A percentile compares a stretch with the other conserved stretches of the same genome.
Conservation (phyloP, 768 basidiomycete species). For the Termitomyces sp. region DNA sequence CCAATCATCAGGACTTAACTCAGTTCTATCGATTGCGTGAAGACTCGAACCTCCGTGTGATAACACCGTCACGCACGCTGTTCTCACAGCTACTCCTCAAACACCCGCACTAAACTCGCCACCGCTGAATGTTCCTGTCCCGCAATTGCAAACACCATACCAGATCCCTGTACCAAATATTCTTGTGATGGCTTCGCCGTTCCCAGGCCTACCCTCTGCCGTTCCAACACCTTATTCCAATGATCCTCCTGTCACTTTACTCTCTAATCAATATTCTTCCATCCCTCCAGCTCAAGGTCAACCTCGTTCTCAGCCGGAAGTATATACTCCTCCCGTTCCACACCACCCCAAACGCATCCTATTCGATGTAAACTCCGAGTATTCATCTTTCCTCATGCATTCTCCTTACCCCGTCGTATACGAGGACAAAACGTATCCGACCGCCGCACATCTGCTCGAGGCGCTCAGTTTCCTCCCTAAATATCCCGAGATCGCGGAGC, state of each 20-base stretch:
- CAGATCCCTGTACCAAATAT: background rate
- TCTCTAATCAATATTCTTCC: background rate
- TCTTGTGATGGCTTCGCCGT: no score
- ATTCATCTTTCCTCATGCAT: slow-evolving; percentile 54
- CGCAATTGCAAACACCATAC: background rate
- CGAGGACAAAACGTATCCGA: slow-evolving; percentile 51
- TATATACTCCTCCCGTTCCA: background rate
- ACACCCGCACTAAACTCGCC: background rate
- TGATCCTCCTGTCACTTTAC: background rate
- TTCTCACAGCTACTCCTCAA: background rate
- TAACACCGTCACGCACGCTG: no score
- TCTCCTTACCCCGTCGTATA: slow-evolving; percentile 60
- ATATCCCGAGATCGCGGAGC: slow-evolving; percentile 39
- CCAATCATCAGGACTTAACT: no score
- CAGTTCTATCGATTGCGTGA: no score
- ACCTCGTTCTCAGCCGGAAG: background rate
- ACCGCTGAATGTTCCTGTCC: background rate
- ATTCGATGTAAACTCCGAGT: slow-evolving; percentile 35
- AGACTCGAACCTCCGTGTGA: no score
- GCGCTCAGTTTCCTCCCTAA: slow-evolving; percentile 60
- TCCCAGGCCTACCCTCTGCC: background rate
- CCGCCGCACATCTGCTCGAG: slow-evolving; percentile 71
- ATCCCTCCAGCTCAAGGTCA: background rate
- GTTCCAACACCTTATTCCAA: background rate
- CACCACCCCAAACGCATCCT: slow-evolving; percentile 15